Evolutionary conservation across 306 rosid genomes (phyloP).

Genomic region (Rosa persica): DNA sequence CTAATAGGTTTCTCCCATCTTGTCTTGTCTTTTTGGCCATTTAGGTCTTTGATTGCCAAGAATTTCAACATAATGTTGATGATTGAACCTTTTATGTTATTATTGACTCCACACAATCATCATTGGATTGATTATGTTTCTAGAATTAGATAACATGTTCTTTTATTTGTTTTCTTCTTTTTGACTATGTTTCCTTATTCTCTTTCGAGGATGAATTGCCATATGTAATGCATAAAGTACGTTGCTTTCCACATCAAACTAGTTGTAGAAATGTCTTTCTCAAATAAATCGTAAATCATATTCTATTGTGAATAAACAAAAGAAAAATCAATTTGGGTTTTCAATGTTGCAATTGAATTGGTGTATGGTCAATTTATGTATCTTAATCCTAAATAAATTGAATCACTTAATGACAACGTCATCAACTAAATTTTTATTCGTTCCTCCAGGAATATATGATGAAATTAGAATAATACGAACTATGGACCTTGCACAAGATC

Average conservation of each 20-base stretch:
- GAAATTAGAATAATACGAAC: background rate
- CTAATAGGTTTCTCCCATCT: background rate
- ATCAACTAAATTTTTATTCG: background rate
- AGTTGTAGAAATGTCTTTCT: slow-evolving; percentile 9
- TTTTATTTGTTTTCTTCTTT: background rate
- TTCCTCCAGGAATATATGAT: rapidly evolving
- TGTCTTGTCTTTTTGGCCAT: background rate
- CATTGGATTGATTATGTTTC: slow-evolving; percentile 1
- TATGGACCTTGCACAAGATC: background rate
- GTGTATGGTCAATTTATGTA: background rate
- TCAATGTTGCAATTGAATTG: background rate
- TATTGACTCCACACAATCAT: slow-evolving; percentile 1
- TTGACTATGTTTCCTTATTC: background rate
- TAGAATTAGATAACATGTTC: background rate
- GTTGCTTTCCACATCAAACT: background rate
- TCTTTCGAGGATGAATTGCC: background rate
- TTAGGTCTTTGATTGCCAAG: slow-evolving; percentile 16
- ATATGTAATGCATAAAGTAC: slow-evolving; percentile 2
- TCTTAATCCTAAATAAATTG: background rate
- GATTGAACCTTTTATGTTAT: slow-evolving; percentile 12
- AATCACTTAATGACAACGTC: background rate
- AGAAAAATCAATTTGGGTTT: background rate
- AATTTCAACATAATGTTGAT: background rate
- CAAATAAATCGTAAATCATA: background rate
- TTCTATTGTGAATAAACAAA: background rate